These are phyloP conservation scores for Flagelloscypha sp. DNA, from an alignment of 768 basidiomycete genomes.

Conservation along the genomic window DNA sequence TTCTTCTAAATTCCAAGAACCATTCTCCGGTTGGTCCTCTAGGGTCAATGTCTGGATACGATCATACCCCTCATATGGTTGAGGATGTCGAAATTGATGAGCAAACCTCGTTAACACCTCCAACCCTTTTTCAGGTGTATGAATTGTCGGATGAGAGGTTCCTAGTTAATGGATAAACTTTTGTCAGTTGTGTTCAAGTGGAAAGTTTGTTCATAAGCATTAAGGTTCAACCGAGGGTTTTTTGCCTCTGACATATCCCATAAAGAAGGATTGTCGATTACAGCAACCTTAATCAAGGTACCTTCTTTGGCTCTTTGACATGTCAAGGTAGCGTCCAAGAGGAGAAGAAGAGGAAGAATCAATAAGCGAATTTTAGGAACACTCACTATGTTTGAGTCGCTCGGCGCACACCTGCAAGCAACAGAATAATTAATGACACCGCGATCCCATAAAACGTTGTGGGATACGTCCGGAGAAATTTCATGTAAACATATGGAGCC, in stretches of 20 bases:
- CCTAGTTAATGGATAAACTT: conserved; percentile 33
- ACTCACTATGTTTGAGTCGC: conserved; percentile 53
- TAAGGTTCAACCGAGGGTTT: too few relatives aligned
- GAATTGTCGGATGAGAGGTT: conserved; percentile 70
- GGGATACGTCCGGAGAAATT: too few relatives aligned
- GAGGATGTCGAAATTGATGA: conserved; percentile 49
- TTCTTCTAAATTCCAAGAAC: too few relatives aligned
- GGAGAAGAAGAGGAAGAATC: too few relatives aligned
- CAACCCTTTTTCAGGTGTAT: conserved; percentile 45
- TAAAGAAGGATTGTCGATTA: too few relatives aligned
- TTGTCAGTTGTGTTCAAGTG: neutral
- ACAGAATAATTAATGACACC: conserved; percentile 12
- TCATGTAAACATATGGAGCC: conserved; percentile 3
- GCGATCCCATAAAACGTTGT: conserved; percentile 3
- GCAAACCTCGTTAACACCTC: conserved; percentile 59
- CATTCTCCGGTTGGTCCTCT: conserved; percentile 29
- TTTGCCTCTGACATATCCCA: too few relatives aligned
- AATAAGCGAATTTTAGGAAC: neutral
- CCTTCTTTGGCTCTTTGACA: too few relatives aligned
- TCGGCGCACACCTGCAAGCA: conserved; percentile 48
- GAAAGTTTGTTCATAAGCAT: neutral
- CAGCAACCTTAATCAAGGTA: too few relatives aligned
- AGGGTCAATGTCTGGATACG: conserved; percentile 36
- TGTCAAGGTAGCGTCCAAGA: too few relatives aligned
- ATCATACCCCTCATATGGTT: conserved; percentile 55